These are phyloP conservation scores for Musa acuminata DNA, from an alignment of 176 grass and related monocot species.

Conservation along the genomic window DNA sequence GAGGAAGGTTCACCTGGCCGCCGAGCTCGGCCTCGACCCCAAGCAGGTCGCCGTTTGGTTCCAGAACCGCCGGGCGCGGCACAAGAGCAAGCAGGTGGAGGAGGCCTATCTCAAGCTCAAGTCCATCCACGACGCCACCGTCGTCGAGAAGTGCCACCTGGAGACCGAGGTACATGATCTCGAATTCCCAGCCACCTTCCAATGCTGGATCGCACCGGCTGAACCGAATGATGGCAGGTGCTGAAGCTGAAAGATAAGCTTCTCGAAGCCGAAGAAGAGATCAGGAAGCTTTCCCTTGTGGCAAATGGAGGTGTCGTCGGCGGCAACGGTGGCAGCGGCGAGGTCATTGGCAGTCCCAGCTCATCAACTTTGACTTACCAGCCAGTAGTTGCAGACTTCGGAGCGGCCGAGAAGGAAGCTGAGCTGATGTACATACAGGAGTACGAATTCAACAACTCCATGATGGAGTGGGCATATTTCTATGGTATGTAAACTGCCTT, in stretches of 20 bases:
- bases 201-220: background rate
- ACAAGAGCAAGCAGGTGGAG: conserved; percentile 97
- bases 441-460: conserved; percentile 36
- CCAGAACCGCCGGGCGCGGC: conserved; percentile 89
- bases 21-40: conserved; percentile 67
- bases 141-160: conserved; percentile 81
- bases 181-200: background rate
- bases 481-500: conserved; percentile 36
- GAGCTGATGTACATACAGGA: conserved; percentile 48
- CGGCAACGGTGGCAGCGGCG: conserved; percentile 11
- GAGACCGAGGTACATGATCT: conserved; percentile 54
- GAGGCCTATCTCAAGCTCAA: conserved; percentile 83
- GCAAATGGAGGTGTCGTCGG: background rate
- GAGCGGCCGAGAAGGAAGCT: conserved; percentile 32
- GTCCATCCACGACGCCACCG: conserved; percentile 58
- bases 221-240: conserved; percentile 26
- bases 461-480: conserved; percentile 33
- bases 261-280: conserved; percentile 46
- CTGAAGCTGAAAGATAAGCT: conserved; percentile 64
- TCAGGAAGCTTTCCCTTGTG: conserved; percentile 30
- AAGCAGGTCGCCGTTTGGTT: conserved; percentile 99
- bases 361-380: conserved; percentile 71
- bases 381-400: conserved; percentile 38
- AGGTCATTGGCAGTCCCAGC: conserved; percentile 51
- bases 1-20: conserved; percentile 75